These are phyloP conservation scores for Globisporangium okanoganense DNA, from an alignment of 352 stramenopile species.

Conservation along the genomic window DNA sequence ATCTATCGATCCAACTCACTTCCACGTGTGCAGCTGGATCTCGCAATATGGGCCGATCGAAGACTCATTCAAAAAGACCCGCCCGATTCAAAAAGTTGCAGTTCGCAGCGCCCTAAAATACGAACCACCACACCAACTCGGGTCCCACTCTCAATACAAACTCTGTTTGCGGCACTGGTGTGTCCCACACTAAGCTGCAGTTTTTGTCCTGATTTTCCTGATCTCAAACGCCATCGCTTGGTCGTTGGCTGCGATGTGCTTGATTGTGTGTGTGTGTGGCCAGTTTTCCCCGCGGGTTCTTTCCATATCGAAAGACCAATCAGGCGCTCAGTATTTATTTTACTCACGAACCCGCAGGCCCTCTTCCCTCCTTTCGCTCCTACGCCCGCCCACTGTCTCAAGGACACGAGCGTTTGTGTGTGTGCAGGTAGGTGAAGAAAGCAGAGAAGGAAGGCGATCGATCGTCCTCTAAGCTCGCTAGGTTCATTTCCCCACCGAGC, in stretches of 20 bases:
- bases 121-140: neutral
- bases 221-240: neutral
- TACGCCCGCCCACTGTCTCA: neutral
- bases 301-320: slow-evolving; percentile 8
- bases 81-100: slow-evolving; percentile 11
- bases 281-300: slow-evolving; percentile 11
- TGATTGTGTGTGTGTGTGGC: slow-evolving; percentile 4
- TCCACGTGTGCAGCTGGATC: neutral
- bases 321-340: slow-evolving; percentile 35
- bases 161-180: neutral
- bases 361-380: slow-evolving; percentile 4
- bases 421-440: neutral
- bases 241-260: slow-evolving; percentile 5
- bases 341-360: slow-evolving; percentile 22
- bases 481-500: slow-evolving; percentile 4
- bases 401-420: neutral
- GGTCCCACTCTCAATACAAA: neutral
- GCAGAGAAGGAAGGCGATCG: slow-evolving; percentile 7
- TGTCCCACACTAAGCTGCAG: neutral
- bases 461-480: neutral
- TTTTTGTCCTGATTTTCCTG: slow-evolving; percentile 5
- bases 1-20: neutral
- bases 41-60: neutral
- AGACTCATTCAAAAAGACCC: neutral
- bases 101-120: slow-evolving; percentile 9